Conservation (phyloP, 2,329 filamentous ascomycete genomes). For the Ophiosphaerella narmari region DNA sequence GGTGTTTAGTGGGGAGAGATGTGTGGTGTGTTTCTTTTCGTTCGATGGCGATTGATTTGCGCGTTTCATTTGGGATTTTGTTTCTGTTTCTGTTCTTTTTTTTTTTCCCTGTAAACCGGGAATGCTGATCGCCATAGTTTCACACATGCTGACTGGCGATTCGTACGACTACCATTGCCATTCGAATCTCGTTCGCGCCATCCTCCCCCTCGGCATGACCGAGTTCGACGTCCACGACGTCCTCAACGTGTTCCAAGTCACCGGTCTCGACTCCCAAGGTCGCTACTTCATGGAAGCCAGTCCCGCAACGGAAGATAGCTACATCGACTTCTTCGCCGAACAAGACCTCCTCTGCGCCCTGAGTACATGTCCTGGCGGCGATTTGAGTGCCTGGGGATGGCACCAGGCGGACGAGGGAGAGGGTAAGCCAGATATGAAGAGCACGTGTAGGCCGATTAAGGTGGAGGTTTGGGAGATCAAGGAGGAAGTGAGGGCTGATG, state of each 20-base stretch:
- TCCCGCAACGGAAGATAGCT: conserved; percentile 42
- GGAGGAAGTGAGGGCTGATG: conserved; percentile 48
- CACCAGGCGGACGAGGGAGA: conserved; percentile 57
- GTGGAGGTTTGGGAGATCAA: conserved; percentile 72
- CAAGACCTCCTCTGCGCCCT: conserved; percentile 71
- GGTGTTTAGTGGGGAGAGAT: too few relatives aligned
- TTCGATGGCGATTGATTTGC: too few relatives aligned
- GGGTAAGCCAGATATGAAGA: conserved; percentile 61
- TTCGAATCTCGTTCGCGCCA: conserved; percentile 76
- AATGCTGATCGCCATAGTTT: conserved; percentile 55
- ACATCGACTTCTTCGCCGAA: conserved; percentile 80
- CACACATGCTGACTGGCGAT: conserved; percentile 70
- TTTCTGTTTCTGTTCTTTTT: too few relatives aligned
- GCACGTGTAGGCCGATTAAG: conserved; percentile 71
- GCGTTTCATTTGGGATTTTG: too few relatives aligned
- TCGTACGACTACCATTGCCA: conserved; percentile 84
- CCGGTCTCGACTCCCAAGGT: conserved; percentile 66
- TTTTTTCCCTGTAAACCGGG: too few relatives aligned
- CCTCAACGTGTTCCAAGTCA: conserved; percentile 85
- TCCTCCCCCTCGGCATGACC: conserved; percentile 68
- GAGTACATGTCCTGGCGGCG: conserved; percentile 77
- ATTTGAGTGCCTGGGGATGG: conserved; percentile 82
- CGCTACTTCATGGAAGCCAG: conserved; percentile 60
- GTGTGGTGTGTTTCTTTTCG: too few relatives aligned
- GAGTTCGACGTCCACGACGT: conserved; percentile 84